Percentiles rank a stretch among this genome's conserved stretches.
These are phyloP conservation scores for Aspergillus fructus DNA, from an alignment of 2,329 filamentous ascomycete genomes.

Conservation along the genomic window DNA sequence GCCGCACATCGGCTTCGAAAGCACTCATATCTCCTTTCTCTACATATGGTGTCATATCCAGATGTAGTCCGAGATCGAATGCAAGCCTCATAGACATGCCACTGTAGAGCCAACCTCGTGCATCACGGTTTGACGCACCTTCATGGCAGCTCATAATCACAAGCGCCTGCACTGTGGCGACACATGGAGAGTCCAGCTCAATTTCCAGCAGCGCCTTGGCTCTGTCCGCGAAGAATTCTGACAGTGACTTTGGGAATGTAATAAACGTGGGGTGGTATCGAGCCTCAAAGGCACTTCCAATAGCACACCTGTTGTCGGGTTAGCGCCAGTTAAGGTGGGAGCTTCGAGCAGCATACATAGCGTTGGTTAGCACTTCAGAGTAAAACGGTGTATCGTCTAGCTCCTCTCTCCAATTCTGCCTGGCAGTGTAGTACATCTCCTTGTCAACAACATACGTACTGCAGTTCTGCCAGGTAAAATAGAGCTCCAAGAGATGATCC, in stretches of 20 bases:
- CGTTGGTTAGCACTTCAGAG: conserved; percentile 43
- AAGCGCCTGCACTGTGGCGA: conserved; percentile 46
- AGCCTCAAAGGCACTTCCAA: conserved; percentile 31
- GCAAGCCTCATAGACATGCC: conserved; percentile 28
- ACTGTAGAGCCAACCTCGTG: conserved; percentile 44
- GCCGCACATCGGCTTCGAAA: conserved; percentile 15
- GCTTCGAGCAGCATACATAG: conserved; percentile 29
- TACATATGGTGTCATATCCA: conserved; percentile 18
- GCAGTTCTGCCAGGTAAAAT: conserved; percentile 52
- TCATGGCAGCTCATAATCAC: conserved; percentile 44
- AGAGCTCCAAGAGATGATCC: conserved; percentile 46
- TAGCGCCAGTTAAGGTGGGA: not conserved
- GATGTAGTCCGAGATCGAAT: conserved; percentile 16
- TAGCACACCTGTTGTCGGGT: conserved; percentile 6
- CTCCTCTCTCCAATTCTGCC: conserved; percentile 35
- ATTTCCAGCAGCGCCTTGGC: conserved; percentile 43
- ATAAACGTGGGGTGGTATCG: conserved; percentile 31
- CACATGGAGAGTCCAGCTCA: conserved; percentile 43
- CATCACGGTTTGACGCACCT: conserved; percentile 35
- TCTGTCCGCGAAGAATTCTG: conserved; percentile 39
- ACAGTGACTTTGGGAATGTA: conserved; percentile 35
- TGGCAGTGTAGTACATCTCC: conserved; percentile 39
- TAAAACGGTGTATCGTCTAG: conserved; percentile 42
- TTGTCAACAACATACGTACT: conserved; percentile 48
- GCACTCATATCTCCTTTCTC: conserved; percentile 16